Evolutionary conservation across 1,139 yeast species (phyloP).

Genomic region (Yamadazyma blattariae): DNA sequence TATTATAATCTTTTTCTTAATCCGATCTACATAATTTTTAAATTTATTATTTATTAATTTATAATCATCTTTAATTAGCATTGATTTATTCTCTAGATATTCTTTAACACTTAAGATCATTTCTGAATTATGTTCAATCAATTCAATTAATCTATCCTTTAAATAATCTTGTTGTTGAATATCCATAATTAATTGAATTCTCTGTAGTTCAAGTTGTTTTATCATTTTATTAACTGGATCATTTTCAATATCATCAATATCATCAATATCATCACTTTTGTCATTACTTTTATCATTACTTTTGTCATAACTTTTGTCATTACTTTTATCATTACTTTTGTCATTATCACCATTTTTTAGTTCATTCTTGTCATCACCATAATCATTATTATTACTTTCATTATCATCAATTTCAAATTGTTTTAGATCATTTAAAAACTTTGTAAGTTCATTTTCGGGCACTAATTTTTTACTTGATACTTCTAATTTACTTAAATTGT

Average conservation of each 20-base stretch:
- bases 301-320: background rate
- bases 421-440: constrained; percentile 4
- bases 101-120: constrained; percentile 37
- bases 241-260: background rate
- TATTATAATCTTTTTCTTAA: constrained; percentile 14
- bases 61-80: constrained; percentile 13
- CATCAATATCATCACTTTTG: background rate
- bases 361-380: background rate
- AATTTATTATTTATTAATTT: constrained; percentile 10
- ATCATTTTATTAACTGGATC: constrained; percentile 4
- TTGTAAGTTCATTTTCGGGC: constrained; percentile 16
- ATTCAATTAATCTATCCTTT: constrained; percentile 28
- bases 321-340: background rate
- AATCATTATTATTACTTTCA: background rate
- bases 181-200: constrained; percentile 38
- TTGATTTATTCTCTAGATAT: constrained; percentile 26
- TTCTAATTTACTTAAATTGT: constrained; percentile 17
- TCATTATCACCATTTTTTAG: background rate
- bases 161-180: constrained; percentile 44
- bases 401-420: background rate
- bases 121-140: constrained; percentile 39
- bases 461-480: constrained; percentile 20
- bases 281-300: background rate
- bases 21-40: constrained; percentile 13
- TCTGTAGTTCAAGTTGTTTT: constrained; percentile 27